Conservation (phyloP, 306 rosid genomes). For the Glycine latifolia region DNA sequence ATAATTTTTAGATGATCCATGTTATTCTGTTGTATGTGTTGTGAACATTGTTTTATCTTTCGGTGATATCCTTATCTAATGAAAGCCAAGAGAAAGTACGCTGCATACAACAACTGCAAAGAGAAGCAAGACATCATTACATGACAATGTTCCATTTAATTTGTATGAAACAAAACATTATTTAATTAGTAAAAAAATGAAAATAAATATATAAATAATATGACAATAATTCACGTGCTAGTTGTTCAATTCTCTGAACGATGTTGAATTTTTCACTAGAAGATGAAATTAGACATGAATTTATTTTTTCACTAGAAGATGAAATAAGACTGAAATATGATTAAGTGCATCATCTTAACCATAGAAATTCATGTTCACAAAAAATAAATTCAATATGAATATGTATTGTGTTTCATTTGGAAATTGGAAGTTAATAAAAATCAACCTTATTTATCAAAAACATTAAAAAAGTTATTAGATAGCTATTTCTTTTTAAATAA, state of each 20-base stretch:
- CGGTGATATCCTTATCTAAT: background rate
- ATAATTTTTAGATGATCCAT: background rate
- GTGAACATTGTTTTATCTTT: background rate
- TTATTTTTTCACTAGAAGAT: background rate
- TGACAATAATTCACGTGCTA: no score
- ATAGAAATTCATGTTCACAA: background rate
- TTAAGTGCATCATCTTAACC: background rate
- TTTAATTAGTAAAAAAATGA: background rate
- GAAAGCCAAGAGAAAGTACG: background rate
- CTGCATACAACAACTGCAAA: background rate
- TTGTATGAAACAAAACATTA: background rate
- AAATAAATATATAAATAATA: background rate
- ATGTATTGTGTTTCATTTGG: background rate
- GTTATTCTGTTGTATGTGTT: background rate
- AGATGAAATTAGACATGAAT: no score
- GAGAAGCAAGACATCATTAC: background rate
- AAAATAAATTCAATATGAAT: background rate
- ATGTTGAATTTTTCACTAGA: background rate
- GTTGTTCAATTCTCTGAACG: background rate
- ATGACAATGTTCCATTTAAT: background rate
- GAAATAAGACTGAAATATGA: background rate
- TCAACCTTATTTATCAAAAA: no score
- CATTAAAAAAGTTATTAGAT: no score
- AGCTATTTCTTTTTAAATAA: no score
- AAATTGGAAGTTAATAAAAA: no score